These are phyloP conservation scores for Phialophora expanda DNA, from an alignment of 2,329 filamentous ascomycete species.

Conservation along the genomic window DNA sequence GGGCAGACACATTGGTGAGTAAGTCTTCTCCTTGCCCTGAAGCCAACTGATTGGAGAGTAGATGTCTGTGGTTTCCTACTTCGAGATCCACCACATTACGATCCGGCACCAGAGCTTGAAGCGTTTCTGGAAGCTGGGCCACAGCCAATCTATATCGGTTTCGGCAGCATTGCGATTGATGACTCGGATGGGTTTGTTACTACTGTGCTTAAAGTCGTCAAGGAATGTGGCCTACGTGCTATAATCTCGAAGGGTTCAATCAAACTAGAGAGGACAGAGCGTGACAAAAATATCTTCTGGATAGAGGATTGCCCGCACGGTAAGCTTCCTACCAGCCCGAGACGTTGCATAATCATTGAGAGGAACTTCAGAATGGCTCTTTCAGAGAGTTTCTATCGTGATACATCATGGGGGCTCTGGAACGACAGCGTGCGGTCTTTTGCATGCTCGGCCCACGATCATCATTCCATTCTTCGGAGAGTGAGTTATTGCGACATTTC, in stretches of 20 bases:
- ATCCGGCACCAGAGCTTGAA: conserved; percentile 48
- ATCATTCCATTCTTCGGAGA: conserved; percentile 65
- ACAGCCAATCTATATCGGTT: conserved; percentile 62
- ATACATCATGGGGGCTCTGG: conserved; percentile 66
- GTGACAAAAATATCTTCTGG: conserved; percentile 53
- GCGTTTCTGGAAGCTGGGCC: conserved; percentile 55
- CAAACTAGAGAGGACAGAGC: conserved; percentile 48
- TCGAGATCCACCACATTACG: conserved; percentile 46
- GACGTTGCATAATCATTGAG: background rate
- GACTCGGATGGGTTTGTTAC: conserved; percentile 53
- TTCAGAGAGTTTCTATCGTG: conserved; percentile 60
- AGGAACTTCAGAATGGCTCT: conserved; percentile 58
- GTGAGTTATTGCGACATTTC: conserved; percentile 33
- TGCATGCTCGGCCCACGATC: conserved; percentile 57
- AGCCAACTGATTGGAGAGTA: conserved; percentile 17
- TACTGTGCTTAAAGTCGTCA: conserved; percentile 56
- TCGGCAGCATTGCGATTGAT: conserved; percentile 63
- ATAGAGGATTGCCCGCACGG: conserved; percentile 61
- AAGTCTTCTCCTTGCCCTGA: conserved; percentile 7
- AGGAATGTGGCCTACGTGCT: conserved; percentile 55
- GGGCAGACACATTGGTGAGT: conserved; percentile 46
- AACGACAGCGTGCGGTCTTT: conserved; percentile 57
- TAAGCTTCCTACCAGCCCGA: background rate
- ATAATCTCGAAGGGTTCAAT: conserved; percentile 63
- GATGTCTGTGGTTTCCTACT: conserved; percentile 57